These are phyloP conservation scores for Pinus albicaulis DNA, from an alignment of 75 land plant genomes.

Conservation along the genomic window DNA sequence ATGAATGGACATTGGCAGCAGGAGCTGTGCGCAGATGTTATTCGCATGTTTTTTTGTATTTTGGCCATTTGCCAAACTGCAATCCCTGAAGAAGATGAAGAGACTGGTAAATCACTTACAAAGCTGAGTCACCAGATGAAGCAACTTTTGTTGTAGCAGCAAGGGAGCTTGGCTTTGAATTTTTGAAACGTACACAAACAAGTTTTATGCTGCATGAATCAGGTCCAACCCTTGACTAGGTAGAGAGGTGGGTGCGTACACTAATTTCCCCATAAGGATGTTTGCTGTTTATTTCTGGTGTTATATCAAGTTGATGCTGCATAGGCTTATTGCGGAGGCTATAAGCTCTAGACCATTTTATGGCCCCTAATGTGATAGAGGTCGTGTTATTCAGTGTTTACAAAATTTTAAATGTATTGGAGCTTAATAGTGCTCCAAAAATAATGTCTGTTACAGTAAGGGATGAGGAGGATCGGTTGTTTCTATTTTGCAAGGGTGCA, in stretches of 20 bases:
- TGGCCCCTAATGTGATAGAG: not conserved
- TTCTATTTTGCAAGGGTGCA: constrained; percentile 65
- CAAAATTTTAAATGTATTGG: constrained; percentile 52
- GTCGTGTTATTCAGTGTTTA: constrained; percentile 38
- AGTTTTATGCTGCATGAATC: constrained; percentile 43
- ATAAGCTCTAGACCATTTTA: not conserved
- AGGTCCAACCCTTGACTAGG: constrained; percentile 16
- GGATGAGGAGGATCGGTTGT: constrained; percentile 30
- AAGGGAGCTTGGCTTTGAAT: constrained; percentile 62
- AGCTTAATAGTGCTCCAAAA: constrained; percentile 57
- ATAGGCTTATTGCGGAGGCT: not conserved
- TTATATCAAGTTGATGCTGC: not conserved
- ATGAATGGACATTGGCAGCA: constrained; percentile 54
- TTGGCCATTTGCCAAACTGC: constrained; percentile 68
- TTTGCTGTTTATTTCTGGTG: not conserved
- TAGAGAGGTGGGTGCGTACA: constrained; percentile 31
- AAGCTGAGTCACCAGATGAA: constrained; percentile 80
- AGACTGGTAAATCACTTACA: constrained; percentile 33
- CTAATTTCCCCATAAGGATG: not conserved
- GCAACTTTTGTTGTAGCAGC: constrained; percentile 76
- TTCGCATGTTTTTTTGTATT: constrained; percentile 47
- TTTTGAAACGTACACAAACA: constrained; percentile 47
- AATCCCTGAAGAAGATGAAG: constrained; percentile 58
- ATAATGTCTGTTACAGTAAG: constrained; percentile 65
- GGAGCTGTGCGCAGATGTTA: constrained; percentile 21